Evolutionary conservation across 192 early-diverging fungal genomes (phyloP).

Genomic region (Coemansia sp.): DNA sequence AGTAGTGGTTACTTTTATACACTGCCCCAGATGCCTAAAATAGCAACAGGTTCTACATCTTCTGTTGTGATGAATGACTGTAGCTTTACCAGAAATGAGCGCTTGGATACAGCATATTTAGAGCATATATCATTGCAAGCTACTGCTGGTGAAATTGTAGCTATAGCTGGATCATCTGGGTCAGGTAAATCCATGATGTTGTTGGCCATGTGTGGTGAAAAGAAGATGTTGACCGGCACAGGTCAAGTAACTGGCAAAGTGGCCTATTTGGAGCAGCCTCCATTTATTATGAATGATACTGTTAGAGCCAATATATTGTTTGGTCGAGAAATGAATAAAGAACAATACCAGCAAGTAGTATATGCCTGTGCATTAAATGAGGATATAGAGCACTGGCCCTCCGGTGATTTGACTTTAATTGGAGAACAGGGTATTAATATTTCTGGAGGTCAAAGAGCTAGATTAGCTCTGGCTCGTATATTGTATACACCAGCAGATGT

Average conservation of each 20-base stretch:
- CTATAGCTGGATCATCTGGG: slow-evolving; percentile 57
- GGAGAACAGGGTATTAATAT: slow-evolving; percentile 59
- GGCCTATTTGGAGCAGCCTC: slow-evolving; percentile 33
- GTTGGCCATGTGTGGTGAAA: slow-evolving; percentile 65
- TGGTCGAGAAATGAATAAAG: slow-evolving; percentile 11
- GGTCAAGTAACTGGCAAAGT: slow-evolving; percentile 65
- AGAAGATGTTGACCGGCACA: slow-evolving; percentile 65
- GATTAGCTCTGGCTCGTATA: slow-evolving; percentile 64
- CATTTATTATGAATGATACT: slow-evolving; percentile 43
- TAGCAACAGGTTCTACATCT: slow-evolving; percentile 10
- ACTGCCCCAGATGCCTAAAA: background rate
- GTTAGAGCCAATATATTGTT: slow-evolving; percentile 47
- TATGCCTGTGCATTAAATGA: slow-evolving; percentile 22
- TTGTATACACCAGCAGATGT: slow-evolving; percentile 60
- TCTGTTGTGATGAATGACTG: background rate
- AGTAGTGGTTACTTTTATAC: background rate
- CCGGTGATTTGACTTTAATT: slow-evolving; percentile 54
- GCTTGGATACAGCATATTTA: slow-evolving; percentile 11
- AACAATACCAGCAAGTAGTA: slow-evolving; percentile 19
- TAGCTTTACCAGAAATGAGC: slow-evolving; percentile 7
- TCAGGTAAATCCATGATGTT: slow-evolving; percentile 59
- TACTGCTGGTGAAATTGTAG: slow-evolving; percentile 26
- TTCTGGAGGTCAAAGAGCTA: slow-evolving; percentile 62
- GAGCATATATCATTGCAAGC: slow-evolving; percentile 4
- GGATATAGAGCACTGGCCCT: slow-evolving; percentile 15